Base-by-base conservation (phyloP, 768 basidiomycete genomes). In the Epithele typhae region DNA sequence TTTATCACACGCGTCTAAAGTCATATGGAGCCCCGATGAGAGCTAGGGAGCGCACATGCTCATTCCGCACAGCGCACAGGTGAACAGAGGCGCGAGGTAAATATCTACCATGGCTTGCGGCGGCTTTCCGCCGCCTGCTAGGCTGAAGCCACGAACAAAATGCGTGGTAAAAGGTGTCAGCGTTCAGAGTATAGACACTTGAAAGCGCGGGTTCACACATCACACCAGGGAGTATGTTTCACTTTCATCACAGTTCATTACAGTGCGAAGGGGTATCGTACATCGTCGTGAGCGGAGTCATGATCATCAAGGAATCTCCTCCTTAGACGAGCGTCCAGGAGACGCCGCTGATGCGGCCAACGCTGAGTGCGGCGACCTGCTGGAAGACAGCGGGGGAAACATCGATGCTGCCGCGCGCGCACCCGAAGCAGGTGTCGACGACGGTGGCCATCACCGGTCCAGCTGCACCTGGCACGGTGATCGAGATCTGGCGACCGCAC, bases 371-470 rank as follows among this genome's bases (percentile, higher is more conserved):
- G 19, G 60, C 62, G 42, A 65, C 56, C 37, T 48, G 27, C 30
- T 55, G 43, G 56, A 65, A 65, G 15, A 61, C 64, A 12, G 59
- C 47, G 19, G 62, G 62, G 9, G 61, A 51, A 25, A 64, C 39
- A 46, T 64, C 62, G 40, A 63, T 43, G 56, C 55, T 54, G 40
- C 40, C 46, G 25, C 38, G 35, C 1, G 53, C 60, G 42, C 68
- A 69, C 10, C 61, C 64, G 1, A 43, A 48, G 44, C 68, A 68
- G 17, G 58, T 44, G 55, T 69, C 68, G 19, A 51, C 55, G 40
- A 68, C 59, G 21, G 50, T 49, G 15, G 64, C 62, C 11, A 48
- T 56, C 36, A 64, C 59, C 11, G 59, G n/a, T 40, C 25, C 57
- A 56, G 34, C 59, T 61, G 38, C 62, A n/a, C n/a, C 51, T 40